Percentiles rank a stretch among this genome's conserved stretches.
Conservation (phyloP, 139 green algal genomes). For the Closterium sp. region DNA sequence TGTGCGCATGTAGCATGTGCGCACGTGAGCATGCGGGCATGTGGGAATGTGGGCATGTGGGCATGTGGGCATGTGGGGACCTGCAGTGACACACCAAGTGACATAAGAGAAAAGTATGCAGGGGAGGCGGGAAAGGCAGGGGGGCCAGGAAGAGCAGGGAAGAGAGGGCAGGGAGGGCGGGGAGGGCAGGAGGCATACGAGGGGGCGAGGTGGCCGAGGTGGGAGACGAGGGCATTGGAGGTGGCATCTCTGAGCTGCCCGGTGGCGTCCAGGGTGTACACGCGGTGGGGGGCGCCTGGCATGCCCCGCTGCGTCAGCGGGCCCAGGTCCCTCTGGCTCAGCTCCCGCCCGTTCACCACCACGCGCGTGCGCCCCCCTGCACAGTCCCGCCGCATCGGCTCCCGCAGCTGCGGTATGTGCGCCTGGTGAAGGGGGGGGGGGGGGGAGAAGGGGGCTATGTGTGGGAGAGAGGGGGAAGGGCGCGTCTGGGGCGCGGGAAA, state of each 20-base stretch:
- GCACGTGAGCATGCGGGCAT: too few species aligned
- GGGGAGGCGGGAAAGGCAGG: too few species aligned
- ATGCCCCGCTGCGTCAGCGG: constrained; percentile 16
- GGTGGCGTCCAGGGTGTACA: constrained; percentile 15
- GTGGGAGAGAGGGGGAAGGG: neutral
- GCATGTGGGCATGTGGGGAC: too few species aligned
- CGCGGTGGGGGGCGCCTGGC: neutral
- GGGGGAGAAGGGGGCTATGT: too few species aligned
- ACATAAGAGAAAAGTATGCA: too few species aligned
- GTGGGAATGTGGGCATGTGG: too few species aligned
- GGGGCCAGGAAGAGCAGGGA: too few species aligned
- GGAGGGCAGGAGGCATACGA: constrained; percentile 7
- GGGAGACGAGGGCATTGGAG: neutral
- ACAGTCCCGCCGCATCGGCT: constrained; percentile 12
- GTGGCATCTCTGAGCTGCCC: constrained; percentile 11
- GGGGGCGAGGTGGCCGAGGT: constrained; percentile 30
- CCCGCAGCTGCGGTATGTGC: constrained; percentile 17
- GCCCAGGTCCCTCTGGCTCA: constrained; percentile 27
- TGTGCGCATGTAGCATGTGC: too few species aligned
- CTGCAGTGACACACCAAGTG: too few species aligned
- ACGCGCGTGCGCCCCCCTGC: constrained; percentile 20
- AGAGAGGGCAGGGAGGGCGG: too few species aligned
- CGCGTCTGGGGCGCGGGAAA: too few species aligned
- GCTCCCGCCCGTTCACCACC: constrained; percentile 36
- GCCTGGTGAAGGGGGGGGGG: neutral